Base-by-base conservation (phyloP, 495 filamentous ascomycete species). In the Mycothermus thermophilus region DNA sequence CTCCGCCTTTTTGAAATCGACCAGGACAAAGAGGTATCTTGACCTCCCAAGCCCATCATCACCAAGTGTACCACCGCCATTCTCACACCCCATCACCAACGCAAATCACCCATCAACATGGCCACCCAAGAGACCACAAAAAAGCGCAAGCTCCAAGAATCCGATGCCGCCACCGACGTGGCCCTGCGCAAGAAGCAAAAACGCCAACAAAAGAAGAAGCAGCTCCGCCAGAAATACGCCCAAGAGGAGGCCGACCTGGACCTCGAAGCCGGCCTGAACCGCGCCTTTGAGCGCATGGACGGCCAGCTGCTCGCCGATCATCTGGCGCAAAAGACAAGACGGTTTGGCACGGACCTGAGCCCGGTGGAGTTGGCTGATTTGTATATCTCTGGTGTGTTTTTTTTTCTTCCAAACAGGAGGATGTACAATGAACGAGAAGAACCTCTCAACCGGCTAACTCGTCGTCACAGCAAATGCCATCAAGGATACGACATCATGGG, bases 221-320 rank as follows among this genome's bases (percentile, higher is more conserved):
- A n/a, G n/a, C n/a, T n/a, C n/a, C n/a, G n/a, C n/a, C n/a, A n/a
- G n/a, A n/a, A n/a, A 25, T 6, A 25, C 22, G 22, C 22, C 22
- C 22, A 6, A 25, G 59, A 67, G 22, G 63, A 77, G n/a, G 70
- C 78, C 12, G 69, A 73, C 32, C 63, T 72, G 27, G 67, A 77
- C 38, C 44, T 70, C 8, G 69, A 80, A 37, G 55, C 63, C n/a
- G 72, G 75, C n/a, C 58, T 94, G 37, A 88, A 95, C 55, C 70
- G 70, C 42, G 77, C 79, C 0, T 83, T 95, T 52, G 72, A 74
- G 18, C 68, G 72, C 22, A 82, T 97, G 76, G 81, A 93, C 42
- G 76, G 70, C 30, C 69, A 71, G 36, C 61, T 96, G 23, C 54
- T 93, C n/a, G 80, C 87, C 0, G 90, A 96, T 54, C 75, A 93